phyloP scores from a whole-genome alignment of 305 asterid genomes.

The Rubia balearica region DNA sequence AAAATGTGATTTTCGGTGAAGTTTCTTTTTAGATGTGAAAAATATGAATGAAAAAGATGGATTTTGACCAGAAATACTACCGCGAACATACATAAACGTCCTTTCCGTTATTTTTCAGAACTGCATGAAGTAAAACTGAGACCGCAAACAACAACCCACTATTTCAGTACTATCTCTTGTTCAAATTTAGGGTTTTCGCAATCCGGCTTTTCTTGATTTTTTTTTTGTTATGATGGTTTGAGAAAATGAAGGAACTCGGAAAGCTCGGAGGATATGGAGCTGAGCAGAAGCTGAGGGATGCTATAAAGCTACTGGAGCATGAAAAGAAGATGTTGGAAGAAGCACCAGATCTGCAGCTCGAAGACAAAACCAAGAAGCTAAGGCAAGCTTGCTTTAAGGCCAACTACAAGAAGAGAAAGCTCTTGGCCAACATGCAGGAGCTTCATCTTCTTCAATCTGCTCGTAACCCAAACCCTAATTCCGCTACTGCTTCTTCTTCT shows the following conservation, averaged over 20 bases:
- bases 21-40: too few species aligned
- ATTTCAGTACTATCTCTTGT: too few species aligned
- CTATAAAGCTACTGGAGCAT: constrained; percentile 36
- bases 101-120: too few species aligned
- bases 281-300: constrained; percentile 38
- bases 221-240: not conserved
- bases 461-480: not conserved
- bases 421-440: constrained; percentile 22
- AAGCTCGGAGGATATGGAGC: constrained; percentile 29
- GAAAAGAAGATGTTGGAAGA: constrained; percentile 56
- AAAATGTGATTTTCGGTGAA: too few species aligned
- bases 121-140: too few species aligned
- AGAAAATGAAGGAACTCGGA: constrained; percentile 35
- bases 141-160: too few species aligned
- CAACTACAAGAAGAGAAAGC: constrained; percentile 69
- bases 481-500: not conserved
- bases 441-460: not conserved
- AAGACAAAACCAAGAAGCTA: constrained; percentile 58
- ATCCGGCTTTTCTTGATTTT: constrained; percentile 28
- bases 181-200: too few species aligned
- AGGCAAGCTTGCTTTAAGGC: constrained; percentile 83
- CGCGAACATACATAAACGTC: too few species aligned
- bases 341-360: constrained; percentile 57
- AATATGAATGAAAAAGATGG: too few species aligned
- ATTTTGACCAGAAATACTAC: too few species aligned